A percentile compares a stretch with the other conserved stretches of the same genome.
Conservation (phyloP, 495 filamentous ascomycete genomes). For the Aspergillus funiculosus region DNA sequence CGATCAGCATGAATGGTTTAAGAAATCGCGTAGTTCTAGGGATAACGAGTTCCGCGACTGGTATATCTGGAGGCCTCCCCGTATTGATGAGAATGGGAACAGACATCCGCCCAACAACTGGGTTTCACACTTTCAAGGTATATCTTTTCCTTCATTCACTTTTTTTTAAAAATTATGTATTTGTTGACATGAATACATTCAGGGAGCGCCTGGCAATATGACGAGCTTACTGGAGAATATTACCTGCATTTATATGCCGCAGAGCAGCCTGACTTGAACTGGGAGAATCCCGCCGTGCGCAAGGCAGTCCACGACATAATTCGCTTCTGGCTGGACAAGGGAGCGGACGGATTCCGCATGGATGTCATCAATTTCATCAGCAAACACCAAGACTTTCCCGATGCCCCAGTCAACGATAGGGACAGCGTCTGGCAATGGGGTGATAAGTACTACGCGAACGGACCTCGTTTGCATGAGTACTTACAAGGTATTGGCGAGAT, state of each 20-base stretch:
- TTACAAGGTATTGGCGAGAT: constrained; percentile 56
- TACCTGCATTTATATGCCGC: constrained; percentile 63
- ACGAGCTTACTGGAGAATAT: constrained; percentile 59
- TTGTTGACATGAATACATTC: not conserved
- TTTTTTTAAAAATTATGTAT: not conserved
- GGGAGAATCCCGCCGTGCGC: constrained; percentile 57
- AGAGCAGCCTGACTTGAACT: constrained; percentile 70
- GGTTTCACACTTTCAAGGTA: constrained; percentile 54
- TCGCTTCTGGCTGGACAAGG: constrained; percentile 66
- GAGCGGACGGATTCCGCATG: constrained; percentile 64
- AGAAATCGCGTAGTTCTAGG: constrained; percentile 56
- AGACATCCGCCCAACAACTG: constrained; percentile 67
- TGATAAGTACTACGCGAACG: constrained; percentile 55
- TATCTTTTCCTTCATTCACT: not conserved
- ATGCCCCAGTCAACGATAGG: constrained; percentile 53
- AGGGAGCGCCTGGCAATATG: constrained; percentile 61
- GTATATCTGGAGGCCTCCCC: constrained; percentile 66
- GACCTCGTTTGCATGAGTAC: constrained; percentile 62
- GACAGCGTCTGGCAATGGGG: constrained; percentile 49
- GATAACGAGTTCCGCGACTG: constrained; percentile 58
- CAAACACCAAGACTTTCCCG: constrained; percentile 55
- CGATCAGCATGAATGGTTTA: constrained; percentile 73
- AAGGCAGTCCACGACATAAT: constrained; percentile 62
- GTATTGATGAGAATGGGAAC: constrained; percentile 52
- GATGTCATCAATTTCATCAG: constrained; percentile 63